phyloP scores from a whole-genome alignment of 2,329 filamentous ascomycete genomes.

The Talaromyces marneffei region DNA sequence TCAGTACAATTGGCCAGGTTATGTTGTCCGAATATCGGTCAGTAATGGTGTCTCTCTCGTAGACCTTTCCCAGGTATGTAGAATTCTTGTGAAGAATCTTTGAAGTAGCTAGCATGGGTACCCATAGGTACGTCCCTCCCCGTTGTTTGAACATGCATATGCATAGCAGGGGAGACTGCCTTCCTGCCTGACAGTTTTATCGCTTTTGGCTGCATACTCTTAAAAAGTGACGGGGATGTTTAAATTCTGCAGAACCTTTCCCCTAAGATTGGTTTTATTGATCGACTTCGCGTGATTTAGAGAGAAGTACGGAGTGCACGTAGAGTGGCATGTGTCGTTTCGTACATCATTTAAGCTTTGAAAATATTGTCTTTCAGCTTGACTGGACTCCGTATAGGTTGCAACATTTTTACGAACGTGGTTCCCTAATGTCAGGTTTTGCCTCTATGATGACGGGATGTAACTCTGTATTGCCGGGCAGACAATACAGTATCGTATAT shows the following conservation, averaged over 20 bases:
- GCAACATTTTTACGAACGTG: not conserved
- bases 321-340: not conserved
- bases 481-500: not conserved
- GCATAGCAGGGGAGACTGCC: not conserved
- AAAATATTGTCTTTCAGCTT: not conserved
- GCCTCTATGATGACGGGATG: too few relatives aligned
- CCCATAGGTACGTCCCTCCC: not conserved
- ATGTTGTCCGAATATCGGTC: not conserved
- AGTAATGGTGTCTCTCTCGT: not conserved
- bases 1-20: not conserved
- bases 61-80: not conserved
- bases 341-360: not conserved
- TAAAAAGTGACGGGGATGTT: constrained; percentile 1
- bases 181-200: not conserved
- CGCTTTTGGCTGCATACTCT: not conserved
- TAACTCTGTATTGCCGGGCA: too few relatives aligned
- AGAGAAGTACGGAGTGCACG: not conserved
- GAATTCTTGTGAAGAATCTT: not conserved
- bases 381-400: not conserved
- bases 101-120: not conserved
- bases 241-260: constrained; percentile 4
- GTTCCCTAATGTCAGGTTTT: not conserved
- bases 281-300: not conserved
- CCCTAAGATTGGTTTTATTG: not conserved
- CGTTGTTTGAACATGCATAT: not conserved